phyloP scores from a whole-genome alignment of 2,329 filamentous ascomycete genomes.

The Nectriaceae sp. region DNA sequence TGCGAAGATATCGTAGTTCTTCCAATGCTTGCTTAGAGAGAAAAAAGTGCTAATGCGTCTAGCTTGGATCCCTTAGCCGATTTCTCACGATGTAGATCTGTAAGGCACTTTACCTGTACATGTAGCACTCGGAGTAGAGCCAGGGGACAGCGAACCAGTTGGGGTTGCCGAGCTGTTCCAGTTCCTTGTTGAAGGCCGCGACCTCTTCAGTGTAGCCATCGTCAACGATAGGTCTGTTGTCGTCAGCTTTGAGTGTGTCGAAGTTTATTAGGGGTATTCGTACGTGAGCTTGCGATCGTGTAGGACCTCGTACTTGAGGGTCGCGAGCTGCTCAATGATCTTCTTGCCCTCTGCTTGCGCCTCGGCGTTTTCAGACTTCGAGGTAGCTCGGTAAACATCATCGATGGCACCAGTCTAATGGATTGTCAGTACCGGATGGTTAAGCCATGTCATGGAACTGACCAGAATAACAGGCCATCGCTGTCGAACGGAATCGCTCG shows the following conservation, averaged over 20 bases:
- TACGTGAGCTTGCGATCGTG: conserved; percentile 82
- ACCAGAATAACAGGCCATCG: conserved; percentile 95
- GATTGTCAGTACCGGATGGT: conserved; percentile 2
- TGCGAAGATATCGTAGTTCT: conserved; percentile 84
- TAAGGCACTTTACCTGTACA: conserved; percentile 65
- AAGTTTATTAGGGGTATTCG: conserved; percentile 24
- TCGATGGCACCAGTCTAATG: conserved; percentile 85
- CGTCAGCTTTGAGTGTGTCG: conserved; percentile 7
- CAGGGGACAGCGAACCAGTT: conserved; percentile 85
- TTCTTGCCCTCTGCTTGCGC: conserved; percentile 80
- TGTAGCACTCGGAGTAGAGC: conserved; percentile 92
- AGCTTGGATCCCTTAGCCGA: neutral
- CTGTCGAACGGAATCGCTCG: conserved; percentile 78
- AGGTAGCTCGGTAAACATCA: conserved; percentile 80
- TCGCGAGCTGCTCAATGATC: conserved; percentile 77
- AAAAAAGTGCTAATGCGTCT: conserved; percentile 81
- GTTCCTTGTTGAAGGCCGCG: conserved; percentile 80
- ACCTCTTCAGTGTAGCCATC: conserved; percentile 83
- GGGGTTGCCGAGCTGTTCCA: conserved; percentile 70
- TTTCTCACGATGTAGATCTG: too few relatives aligned
- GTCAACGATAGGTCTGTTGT: conserved; percentile 66
- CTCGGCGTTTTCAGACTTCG: conserved; percentile 58
- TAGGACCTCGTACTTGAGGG: conserved; percentile 92
- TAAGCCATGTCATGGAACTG: conserved; percentile 29
- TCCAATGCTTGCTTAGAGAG: conserved; percentile 78